These are phyloP conservation scores for Petunia axillaris DNA, from an alignment of 257 asterid species.

Conservation along the genomic window DNA sequence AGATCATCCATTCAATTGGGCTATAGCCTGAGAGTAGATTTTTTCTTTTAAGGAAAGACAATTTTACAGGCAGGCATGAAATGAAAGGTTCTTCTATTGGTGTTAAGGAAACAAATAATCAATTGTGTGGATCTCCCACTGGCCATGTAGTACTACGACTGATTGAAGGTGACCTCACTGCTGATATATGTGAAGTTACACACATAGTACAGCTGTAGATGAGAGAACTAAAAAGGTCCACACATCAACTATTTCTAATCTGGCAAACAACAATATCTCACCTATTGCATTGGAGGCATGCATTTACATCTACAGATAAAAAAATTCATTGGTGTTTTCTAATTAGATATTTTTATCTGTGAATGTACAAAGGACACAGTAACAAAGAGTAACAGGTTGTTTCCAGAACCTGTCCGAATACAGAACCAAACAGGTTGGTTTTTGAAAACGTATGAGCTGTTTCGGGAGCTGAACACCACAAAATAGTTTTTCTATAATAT, in stretches of 20 bases:
- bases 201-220: slow-evolving; percentile 12
- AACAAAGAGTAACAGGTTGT: background rate
- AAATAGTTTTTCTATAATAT: background rate
- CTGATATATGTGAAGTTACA: slow-evolving; percentile 14
- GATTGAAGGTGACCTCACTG: background rate
- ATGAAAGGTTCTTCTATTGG: no score
- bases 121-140: slow-evolving; percentile 1
- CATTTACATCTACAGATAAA: background rate
- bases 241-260: background rate
- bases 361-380: background rate
- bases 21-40: background rate
- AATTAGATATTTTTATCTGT: background rate
- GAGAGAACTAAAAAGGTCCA: slow-evolving; percentile 5
- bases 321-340: background rate
- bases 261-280: slow-evolving; percentile 8
- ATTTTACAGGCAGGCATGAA: no score
- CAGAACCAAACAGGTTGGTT: slow-evolving; percentile 14
- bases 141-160: background rate
- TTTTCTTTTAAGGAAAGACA: no score
- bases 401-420: slow-evolving; percentile 15
- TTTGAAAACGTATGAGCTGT: slow-evolving; percentile 14
- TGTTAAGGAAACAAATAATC: background rate
- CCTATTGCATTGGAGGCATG: background rate
- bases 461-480: slow-evolving; percentile 13
- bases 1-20: background rate